Percentiles rank a stretch among this genome's conserved stretches.
Conservation (phyloP, 805 yeast species). For the Torulaspora indica region DNA sequence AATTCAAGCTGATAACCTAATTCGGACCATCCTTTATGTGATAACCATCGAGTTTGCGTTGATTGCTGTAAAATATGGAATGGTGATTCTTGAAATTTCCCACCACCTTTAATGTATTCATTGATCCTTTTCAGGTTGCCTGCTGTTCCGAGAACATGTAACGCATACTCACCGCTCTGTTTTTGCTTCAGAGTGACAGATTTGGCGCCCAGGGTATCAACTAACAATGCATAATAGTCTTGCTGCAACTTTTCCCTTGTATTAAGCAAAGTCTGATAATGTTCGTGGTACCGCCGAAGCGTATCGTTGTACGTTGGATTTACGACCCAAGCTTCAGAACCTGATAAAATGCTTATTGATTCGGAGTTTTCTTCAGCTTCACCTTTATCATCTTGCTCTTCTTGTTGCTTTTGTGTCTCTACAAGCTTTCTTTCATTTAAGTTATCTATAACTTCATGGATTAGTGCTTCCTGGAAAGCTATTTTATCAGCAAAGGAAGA, state of each 20-base stretch:
- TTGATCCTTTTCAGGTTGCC: constrained; percentile 24
- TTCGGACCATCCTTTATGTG: constrained; percentile 46
- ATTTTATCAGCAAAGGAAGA: constrained; percentile 30
- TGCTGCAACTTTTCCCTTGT: constrained; percentile 30
- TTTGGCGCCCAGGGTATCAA: constrained; percentile 26
- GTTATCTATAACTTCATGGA: constrained; percentile 41
- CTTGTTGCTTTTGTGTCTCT: constrained; percentile 24
- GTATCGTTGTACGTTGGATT: constrained; percentile 33
- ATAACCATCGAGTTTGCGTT: constrained; percentile 43
- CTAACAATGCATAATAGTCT: constrained; percentile 32
- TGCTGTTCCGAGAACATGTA: constrained; percentile 44
- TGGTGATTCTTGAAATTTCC: constrained; percentile 9
- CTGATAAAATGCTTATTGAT: constrained; percentile 4
- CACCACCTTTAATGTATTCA: constrained; percentile 17
- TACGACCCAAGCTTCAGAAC: constrained; percentile 33
- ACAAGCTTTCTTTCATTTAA: constrained; percentile 40
- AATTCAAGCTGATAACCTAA: constrained; percentile 48
- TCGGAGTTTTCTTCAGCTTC: constrained; percentile 2
- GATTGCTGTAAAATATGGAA: constrained; percentile 39
- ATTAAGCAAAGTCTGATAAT: constrained; percentile 28
- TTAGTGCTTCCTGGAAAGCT: constrained; percentile 39
- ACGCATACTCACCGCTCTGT: constrained; percentile 44
- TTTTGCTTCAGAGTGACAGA: constrained; percentile 39
- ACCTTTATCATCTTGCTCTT: constrained; percentile 14
- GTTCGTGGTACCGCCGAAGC: constrained; percentile 37